Evolutionary conservation across 2,329 filamentous ascomycete species (phyloP).

Genomic region (Cadophora luteo-olivacea): DNA sequence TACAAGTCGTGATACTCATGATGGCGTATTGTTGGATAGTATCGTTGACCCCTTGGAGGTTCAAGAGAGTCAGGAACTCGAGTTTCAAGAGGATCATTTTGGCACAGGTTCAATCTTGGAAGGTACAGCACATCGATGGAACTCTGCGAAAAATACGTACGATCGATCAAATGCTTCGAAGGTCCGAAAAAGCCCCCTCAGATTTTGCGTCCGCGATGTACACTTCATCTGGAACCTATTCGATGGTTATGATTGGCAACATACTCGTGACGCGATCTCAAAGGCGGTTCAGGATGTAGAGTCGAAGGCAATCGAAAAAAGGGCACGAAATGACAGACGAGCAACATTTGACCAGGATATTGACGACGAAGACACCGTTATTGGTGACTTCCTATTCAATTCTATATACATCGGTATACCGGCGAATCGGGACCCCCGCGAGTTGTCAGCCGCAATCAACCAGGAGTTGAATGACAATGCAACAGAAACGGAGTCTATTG

Average conservation of each 20-base stretch:
- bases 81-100: constrained; percentile 82
- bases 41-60: constrained; percentile 47
- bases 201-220: constrained; percentile 81
- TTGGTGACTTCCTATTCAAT: constrained; percentile 97
- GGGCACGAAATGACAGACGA: constrained; percentile 62
- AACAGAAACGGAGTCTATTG: constrained; percentile 89
- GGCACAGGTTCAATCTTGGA: constrained; percentile 64
- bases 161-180: constrained; percentile 67
- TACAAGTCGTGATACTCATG: constrained; percentile 49
- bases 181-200: constrained; percentile 72
- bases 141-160: constrained; percentile 78
- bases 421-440: constrained; percentile 81
- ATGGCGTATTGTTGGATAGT: constrained; percentile 54
- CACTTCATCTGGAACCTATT: constrained; percentile 98
- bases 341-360: constrained; percentile 67
- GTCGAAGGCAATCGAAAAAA: constrained; percentile 77
- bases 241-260: constrained; percentile 96
- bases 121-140: constrained; percentile 79
- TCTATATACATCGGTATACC: constrained; percentile 97
- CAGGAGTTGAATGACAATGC: constrained; percentile 83
- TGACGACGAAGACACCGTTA: constrained; percentile 81
- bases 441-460: constrained; percentile 85
- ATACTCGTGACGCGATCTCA: constrained; percentile 83
- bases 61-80: constrained; percentile 62
- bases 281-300: constrained; percentile 91